phyloP scores from a whole-genome alignment of 768 basidiomycete species.

The Amanita muscaria region DNA sequence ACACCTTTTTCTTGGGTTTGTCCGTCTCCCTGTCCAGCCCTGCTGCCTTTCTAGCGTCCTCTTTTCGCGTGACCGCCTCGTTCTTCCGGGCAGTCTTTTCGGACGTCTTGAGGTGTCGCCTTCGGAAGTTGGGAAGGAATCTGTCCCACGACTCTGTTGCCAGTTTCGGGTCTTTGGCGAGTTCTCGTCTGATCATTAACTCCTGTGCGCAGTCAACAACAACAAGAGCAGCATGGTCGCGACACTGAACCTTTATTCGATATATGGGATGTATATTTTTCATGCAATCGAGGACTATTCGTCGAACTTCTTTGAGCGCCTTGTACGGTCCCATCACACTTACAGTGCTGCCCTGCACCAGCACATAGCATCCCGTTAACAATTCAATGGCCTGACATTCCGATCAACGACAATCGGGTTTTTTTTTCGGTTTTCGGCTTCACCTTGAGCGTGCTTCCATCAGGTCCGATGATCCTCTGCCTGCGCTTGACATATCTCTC shows the following conservation, averaged over 20 bases:
- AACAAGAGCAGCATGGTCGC: conserved; percentile 2
- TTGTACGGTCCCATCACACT: conserved; percentile 97
- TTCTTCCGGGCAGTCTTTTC: conserved; percentile 93
- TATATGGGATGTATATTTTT: conserved; percentile 99
- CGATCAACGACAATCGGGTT: not conserved
- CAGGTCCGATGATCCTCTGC: conserved; percentile 94
- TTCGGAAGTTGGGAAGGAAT: conserved; percentile 94
- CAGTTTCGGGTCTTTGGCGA: conserved; percentile 96
- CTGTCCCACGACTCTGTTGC: conserved; percentile 94
- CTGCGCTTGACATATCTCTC: conserved; percentile 94
- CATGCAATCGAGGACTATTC: conserved; percentile 99
- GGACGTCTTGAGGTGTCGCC: conserved; percentile 84
- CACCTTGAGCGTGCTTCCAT: conserved; percentile 96
- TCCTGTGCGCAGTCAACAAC: conserved; percentile 43
- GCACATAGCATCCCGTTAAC: conserved; percentile 90
- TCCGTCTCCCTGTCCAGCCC: conserved; percentile 36
- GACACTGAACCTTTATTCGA: conserved; percentile 73
- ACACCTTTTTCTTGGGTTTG: conserved; percentile 73
- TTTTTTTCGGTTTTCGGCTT: conserved; percentile 10
- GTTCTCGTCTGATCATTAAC: conserved; percentile 95
- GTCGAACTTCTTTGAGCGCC: conserved; percentile 88
- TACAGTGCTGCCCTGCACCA: conserved; percentile 97
- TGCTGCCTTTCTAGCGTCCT: conserved; percentile 58
- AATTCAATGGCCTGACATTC: conserved; percentile 85
- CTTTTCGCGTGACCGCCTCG: conserved; percentile 50